Evolutionary conservation across 1,139 yeast genomes (phyloP), one percentile per base, ranked within the genome.

Genomic region (Yamadazyma jaroonii): DNA sequence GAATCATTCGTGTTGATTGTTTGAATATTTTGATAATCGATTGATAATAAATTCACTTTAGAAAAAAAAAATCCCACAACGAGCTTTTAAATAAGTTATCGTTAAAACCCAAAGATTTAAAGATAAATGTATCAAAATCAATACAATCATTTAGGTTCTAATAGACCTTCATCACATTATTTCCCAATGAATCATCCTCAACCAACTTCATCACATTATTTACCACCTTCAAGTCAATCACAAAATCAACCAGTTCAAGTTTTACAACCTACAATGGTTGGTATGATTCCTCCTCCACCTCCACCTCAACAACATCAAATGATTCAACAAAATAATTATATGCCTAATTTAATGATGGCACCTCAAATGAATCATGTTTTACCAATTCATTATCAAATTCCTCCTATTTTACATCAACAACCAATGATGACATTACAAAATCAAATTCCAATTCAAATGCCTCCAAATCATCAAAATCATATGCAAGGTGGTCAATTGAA

Each of bases 41-140:
- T 25, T 7, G 6, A 12, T n/a, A 25, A n/a, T 12, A 25, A 25
- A 25, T 25, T 25, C 27, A 12, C 27, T 12, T 25, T n/a, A n/a
- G n/a, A n/a, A n/a, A n/a, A n/a, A n/a, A n/a, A 12, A 25, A 25
- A n/a, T n/a, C 11, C 11, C 9, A 9, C 33, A 33, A 46, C 67
- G 72, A 66, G 64, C 72, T 67, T 64, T 66, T 67, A 54, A 60
- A 53, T 67, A 66, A 67, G 72, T 61, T 47, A 41, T 64, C 70
- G 69, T 60, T 50, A 33, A 6, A 29, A 24, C 32, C 11, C 15
- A 4, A 20, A 29, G 13, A 12, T 4, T 8, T 11, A 21, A 30
- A 20, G 12, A 29, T 8, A n/a, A 29, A 31, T 31, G 34, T 31
- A 31, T 24, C 26, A 22, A 23, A 13, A 31, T 13, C 26, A 23